Evolutionary conservation across 345 rosid genomes (phyloP).

Genomic region (Cardamine resedifolia): DNA sequence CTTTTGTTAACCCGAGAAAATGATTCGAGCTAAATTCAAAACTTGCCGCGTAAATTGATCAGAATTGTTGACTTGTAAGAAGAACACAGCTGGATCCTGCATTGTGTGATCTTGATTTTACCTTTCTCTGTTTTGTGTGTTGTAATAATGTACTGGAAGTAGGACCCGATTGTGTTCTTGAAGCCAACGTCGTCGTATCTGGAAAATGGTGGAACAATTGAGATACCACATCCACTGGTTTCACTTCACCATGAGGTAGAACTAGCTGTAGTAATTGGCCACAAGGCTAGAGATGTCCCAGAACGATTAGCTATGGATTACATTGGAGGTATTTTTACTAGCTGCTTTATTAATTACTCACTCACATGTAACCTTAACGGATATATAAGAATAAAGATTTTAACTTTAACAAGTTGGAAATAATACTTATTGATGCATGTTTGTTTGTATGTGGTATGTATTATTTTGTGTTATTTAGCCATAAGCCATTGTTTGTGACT

Average conservation of each 20-base stretch:
- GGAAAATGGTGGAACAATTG: constrained; percentile 85
- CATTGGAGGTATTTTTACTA: constrained; percentile 57
- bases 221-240: constrained; percentile 70
- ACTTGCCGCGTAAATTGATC: background rate
- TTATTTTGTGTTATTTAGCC: background rate
- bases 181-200: constrained; percentile 94
- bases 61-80: background rate
- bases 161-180: constrained; percentile 88
- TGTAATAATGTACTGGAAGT: constrained; percentile 7
- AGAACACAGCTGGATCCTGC: background rate
- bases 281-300: constrained; percentile 81
- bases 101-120: background rate
- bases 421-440: background rate
- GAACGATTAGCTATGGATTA: constrained; percentile 78
- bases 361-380: background rate
- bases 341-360: background rate
- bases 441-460: background rate
- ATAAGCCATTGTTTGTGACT: background rate
- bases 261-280: constrained; percentile 80
- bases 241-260: constrained; percentile 95
- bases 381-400: background rate
- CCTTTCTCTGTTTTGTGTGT: background rate
- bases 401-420: background rate
- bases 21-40: background rate
- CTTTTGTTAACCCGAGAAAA: background rate